Base-by-base conservation (phyloP, 73 alveolate species). In the Paramecium tetraurelia region DNA sequence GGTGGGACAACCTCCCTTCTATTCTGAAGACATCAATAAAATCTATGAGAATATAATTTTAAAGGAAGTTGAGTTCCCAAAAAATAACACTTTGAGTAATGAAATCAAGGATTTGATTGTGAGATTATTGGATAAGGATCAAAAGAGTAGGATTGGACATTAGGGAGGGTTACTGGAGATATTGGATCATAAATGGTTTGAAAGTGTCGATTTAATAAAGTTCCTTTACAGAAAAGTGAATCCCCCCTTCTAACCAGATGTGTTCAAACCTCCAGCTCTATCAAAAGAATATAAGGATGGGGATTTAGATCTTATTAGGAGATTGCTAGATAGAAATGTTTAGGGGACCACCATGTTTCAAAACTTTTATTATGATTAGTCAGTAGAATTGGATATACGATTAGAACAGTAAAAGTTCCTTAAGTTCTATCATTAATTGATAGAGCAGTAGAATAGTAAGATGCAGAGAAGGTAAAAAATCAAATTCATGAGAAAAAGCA, bases 101-200 rank as follows among this genome's bases (percentile, higher is more conserved):
- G 84, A 84, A 70, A 76, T 93, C 29, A 95, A 96, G 85, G 97
- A 96, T 85, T 58, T 96, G 14, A 92, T 97, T 22, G 36, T 63
- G 12, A 88, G 94, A 46, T 92, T 97, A 59, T 95, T 97, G 57
- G 58, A 93, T 85, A 95, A 95, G 86, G 95, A 97, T 86, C 96
- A 97, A 9, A 70, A 59, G 16, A 94, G 90, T 70, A 92, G 99
- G 75, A 87, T 97, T 9, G 98, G 99, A 2, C 93, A 89, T 77
- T 27, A 31, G 20, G 96, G 96, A 46, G 96, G 93, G 75, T 35
- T 48, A 33, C 87, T 93, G 21, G 98, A 96, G 84, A 93, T 96
- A 46, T 86, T 92, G 86, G 89, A 92, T 44, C 99, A 96, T 92
- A 94, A 94, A 75, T 96, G 96, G 97, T 96, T 96, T 92, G 85